Evolutionary conservation across 2,329 filamentous ascomycete species (phyloP).

Genomic region (Sordariomycetes sp.): DNA sequence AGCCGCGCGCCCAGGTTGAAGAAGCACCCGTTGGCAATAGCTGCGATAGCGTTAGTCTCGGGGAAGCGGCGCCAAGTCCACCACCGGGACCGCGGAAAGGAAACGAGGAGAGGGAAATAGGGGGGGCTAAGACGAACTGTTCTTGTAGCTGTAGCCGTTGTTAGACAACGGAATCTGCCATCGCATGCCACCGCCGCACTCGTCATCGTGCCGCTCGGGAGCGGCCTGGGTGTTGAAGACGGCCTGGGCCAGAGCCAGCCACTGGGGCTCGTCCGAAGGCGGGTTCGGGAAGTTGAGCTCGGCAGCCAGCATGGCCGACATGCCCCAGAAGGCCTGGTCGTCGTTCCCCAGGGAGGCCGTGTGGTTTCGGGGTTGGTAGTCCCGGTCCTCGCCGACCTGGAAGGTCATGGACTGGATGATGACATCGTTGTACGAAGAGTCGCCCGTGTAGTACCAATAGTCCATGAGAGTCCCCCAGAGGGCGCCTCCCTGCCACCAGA

Average conservation of each 20-base stretch:
- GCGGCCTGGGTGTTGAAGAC: constrained; percentile 54
- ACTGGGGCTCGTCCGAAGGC: constrained; percentile 39
- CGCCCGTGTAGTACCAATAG: constrained; percentile 60
- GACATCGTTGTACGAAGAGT: constrained; percentile 49
- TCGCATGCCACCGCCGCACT: constrained; percentile 59
- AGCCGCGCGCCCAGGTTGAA: constrained; percentile 60
- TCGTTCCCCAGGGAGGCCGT: constrained; percentile 55
- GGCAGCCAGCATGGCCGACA: constrained; percentile 56
- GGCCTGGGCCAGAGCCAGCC: constrained; percentile 56
- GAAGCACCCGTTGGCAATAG: constrained; percentile 51
- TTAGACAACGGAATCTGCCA: constrained; percentile 74
- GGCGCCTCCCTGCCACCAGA: constrained; percentile 66
- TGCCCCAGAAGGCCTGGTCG: constrained; percentile 61
- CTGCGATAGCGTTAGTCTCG: constrained; percentile 14
- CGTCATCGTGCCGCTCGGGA: constrained; percentile 50
- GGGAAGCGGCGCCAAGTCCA: background rate
- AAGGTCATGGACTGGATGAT: constrained; percentile 45
- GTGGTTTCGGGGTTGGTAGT: constrained; percentile 52
- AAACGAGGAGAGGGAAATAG: background rate
- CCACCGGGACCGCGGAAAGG: background rate
- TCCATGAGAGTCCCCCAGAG: constrained; percentile 60
- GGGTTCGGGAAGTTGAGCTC: constrained; percentile 55
- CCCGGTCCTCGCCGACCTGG: constrained; percentile 43
- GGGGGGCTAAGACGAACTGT: constrained; percentile 27
- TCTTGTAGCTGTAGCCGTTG: constrained; percentile 67